These are phyloP conservation scores for Magnaporthales sp. DNA, from an alignment of 2,329 filamentous ascomycete genomes.

Conservation along the genomic window DNA sequence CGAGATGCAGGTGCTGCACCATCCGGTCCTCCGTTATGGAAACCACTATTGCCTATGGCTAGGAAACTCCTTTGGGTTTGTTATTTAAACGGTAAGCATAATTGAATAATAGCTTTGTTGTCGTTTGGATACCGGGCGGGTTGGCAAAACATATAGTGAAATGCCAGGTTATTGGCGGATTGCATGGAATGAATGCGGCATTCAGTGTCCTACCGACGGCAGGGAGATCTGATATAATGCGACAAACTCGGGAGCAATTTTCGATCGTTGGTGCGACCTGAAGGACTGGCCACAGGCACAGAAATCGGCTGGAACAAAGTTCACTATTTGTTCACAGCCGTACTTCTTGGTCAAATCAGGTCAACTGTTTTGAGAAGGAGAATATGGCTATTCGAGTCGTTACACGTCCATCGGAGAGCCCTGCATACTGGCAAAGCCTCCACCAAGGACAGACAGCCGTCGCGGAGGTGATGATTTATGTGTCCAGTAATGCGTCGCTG, in stretches of 20 bases:
- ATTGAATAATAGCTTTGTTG: background rate
- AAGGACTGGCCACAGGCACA: too few species aligned
- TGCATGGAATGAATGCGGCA: too few species aligned
- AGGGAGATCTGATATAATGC: too few species aligned
- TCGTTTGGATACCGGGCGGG: background rate
- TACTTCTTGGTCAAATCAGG: too few species aligned
- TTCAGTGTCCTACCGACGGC: too few species aligned
- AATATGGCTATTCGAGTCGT: too few species aligned
- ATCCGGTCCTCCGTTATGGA: background rate
- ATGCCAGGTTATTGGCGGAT: background rate
- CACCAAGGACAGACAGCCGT: background rate
- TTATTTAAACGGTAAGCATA: background rate
- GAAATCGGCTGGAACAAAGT: too few species aligned
- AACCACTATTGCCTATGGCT: background rate
- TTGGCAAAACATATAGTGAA: background rate
- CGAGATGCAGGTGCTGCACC: background rate
- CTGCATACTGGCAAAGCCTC: background rate
- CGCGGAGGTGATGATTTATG: background rate
- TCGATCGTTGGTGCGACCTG: too few species aligned
- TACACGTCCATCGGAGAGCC: too few species aligned
- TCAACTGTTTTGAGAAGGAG: too few species aligned
- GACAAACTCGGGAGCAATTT: too few species aligned
- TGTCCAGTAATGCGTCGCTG: background rate
- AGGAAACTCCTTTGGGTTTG: background rate
- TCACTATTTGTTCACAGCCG: too few species aligned